Evolutionary conservation across 805 yeast species (phyloP), one percentile per base, ranked within the genome.

Genomic region (Naumovozyma dairenensis): DNA sequence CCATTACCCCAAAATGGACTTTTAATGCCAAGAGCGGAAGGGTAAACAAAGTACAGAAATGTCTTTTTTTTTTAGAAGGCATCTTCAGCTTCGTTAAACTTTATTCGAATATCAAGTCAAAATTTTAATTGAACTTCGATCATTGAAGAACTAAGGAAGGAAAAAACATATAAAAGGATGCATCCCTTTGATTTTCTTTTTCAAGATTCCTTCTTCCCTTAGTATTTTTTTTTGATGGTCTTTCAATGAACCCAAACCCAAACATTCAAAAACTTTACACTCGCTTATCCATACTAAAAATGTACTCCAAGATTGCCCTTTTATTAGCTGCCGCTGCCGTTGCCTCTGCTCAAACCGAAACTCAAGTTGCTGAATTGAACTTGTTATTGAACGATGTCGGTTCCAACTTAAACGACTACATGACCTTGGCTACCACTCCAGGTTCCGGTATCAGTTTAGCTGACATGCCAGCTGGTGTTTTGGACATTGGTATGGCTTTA

Each of bases 331-430:
- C 50, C 18, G 43, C 47, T 18, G 35, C 47, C 19, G 36, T 39
- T 18, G 49, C 42, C 18, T 29, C 29, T 12, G 51, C 54, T 28
- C 28, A 37, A 18, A 25, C 48, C 19, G 38, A 42, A 21, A 42
- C 36, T 29, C 45, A 49, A 38, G 24, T 41, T 5, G 41, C 44
- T 25, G 51, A 49, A 43, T 39, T 48, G 34, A 39, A 42, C 29
- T 40, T 40, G 16, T 35, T 49, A 25, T 31, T 49, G 28, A 25
- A 36, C 21, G 54, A 49, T 42, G 52, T 48, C 15, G 34, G 36
- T 16, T 29, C 29, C 14, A 27, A 49, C 34, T 27, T 49, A 16
- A 26, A 22, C 7, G 38, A 44, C 3, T 49, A 49, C 37, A 42
- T 44, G 21, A 26, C 31, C 29, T 35, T 46, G 28, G 30, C 39